These are phyloP conservation scores for Fonsecaea pugnacius DNA, from an alignment of 2,329 filamentous ascomycete genomes.

Conservation along the genomic window DNA sequence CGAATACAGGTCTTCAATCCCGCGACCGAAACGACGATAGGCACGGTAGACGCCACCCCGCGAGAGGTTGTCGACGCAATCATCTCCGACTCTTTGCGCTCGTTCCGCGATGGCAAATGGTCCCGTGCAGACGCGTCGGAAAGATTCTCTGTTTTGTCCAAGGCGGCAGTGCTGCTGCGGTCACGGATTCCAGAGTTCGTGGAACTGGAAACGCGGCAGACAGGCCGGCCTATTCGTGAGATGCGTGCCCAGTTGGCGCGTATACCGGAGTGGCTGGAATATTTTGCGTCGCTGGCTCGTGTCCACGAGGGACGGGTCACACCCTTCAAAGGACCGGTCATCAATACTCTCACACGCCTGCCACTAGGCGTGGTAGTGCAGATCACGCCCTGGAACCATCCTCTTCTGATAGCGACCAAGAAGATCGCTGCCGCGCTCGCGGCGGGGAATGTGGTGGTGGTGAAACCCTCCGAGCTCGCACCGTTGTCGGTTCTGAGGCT, in stretches of 20 bases:
- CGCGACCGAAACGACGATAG: slow-evolving; percentile 40
- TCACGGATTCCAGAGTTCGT: slow-evolving; percentile 62
- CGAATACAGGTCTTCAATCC: slow-evolving; percentile 41
- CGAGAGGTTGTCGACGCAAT: slow-evolving; percentile 59
- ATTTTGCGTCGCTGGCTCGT: slow-evolving; percentile 70
- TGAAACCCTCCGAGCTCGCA: slow-evolving; percentile 49
- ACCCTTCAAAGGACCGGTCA: slow-evolving; percentile 58
- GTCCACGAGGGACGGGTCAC: slow-evolving; percentile 69
- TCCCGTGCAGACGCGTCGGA: slow-evolving; percentile 60
- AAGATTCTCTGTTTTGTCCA: slow-evolving; percentile 67
- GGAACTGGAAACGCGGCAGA: slow-evolving; percentile 68
- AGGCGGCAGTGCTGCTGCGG: slow-evolving; percentile 60
- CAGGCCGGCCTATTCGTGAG: slow-evolving; percentile 69
- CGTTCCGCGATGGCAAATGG: slow-evolving; percentile 60
- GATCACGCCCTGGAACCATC: slow-evolving; percentile 49
- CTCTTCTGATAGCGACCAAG: slow-evolving; percentile 40
- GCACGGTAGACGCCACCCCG: slow-evolving; percentile 59
- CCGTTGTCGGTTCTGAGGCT: slow-evolving; percentile 50
- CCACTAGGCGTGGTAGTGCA: slow-evolving; percentile 48
- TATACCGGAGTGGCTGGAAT: slow-evolving; percentile 65
- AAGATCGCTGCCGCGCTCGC: slow-evolving; percentile 41
- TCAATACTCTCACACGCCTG: slow-evolving; percentile 44
- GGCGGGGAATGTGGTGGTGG: slow-evolving; percentile 47
- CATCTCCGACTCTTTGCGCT: slow-evolving; percentile 43
- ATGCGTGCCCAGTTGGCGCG: slow-evolving; percentile 71